These are phyloP conservation scores for Podila epicladia DNA, from an alignment of 192 early-diverging fungal species.

Conservation along the genomic window DNA sequence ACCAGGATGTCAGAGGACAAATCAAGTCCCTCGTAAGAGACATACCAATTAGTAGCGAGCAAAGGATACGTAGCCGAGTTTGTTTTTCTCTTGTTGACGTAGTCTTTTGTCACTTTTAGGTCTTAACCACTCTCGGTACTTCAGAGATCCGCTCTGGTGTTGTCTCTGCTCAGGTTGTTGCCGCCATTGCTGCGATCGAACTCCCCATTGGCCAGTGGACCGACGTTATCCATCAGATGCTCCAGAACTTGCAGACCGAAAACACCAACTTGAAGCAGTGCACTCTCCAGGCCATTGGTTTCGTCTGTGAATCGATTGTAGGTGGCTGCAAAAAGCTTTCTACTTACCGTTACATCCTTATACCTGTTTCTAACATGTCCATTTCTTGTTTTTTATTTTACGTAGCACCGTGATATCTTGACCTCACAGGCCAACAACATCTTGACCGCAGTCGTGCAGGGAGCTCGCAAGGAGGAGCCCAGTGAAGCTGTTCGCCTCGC, in stretches of 20 bases:
- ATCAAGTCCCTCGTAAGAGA: constrained; percentile 74
- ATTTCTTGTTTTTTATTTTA: background rate
- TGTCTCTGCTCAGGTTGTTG: constrained; percentile 83
- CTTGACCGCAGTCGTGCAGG: constrained; percentile 94
- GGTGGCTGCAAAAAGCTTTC: constrained; percentile 17
- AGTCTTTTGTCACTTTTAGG: constrained; percentile 38
- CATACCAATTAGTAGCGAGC: background rate
- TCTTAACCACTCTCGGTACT: constrained; percentile 64
- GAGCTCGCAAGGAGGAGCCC: constrained; percentile 93
- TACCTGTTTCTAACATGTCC: background rate
- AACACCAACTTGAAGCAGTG: constrained; percentile 80
- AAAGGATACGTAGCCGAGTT: too few species aligned
- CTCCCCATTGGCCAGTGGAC: constrained; percentile 88
- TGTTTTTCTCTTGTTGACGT: background rate
- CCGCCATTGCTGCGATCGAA: constrained; percentile 95
- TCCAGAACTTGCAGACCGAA: constrained; percentile 76
- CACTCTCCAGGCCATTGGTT: constrained; percentile 92
- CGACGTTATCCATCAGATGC: constrained; percentile 84
- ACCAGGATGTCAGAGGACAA: constrained; percentile 63
- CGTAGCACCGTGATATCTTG: constrained; percentile 82
- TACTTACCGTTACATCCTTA: background rate
- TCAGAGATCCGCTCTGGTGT: constrained; percentile 64
- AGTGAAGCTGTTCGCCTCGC: constrained; percentile 88
- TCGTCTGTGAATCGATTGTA: constrained; percentile 91
- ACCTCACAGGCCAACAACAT: constrained; percentile 87